Evolutionary conservation across 2,329 filamentous ascomycete species (phyloP).

Genomic region (Trichophaea hybrida): DNA sequence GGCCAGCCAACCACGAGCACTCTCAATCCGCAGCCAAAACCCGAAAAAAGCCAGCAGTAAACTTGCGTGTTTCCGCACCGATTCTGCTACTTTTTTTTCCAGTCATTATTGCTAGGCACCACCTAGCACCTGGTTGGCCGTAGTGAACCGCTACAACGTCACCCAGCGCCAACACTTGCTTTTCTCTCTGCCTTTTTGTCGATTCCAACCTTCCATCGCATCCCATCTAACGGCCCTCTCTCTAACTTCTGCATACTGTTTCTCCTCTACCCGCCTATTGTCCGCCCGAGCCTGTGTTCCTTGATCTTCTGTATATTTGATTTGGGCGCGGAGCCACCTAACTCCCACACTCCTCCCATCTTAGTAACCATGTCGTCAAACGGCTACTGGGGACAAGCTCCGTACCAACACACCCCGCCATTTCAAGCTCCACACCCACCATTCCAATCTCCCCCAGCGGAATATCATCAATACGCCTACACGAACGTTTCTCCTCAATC

Average conservation of each 20-base stretch:
- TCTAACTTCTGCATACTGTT: too few species aligned
- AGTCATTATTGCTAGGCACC: background rate
- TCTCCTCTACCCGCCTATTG: background rate
- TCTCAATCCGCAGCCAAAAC: background rate
- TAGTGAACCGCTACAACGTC: background rate
- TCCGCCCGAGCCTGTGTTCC: background rate
- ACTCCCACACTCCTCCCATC: background rate
- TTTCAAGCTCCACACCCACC: background rate
- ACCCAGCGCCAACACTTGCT: background rate
- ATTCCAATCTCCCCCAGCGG: background rate
- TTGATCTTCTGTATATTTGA: background rate
- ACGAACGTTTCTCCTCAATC: background rate
- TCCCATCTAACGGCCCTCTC: too few species aligned
- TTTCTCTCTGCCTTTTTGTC: background rate
- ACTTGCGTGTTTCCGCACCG: background rate
- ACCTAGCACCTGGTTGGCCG: background rate
- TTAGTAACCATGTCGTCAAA: conserved; percentile 2
- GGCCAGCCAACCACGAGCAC: background rate
- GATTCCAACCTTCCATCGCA: background rate
- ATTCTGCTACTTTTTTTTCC: background rate
- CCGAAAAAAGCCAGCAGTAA: background rate
- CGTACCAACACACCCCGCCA: background rate
- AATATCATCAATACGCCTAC: background rate
- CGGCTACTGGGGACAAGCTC: background rate
- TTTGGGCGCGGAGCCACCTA: background rate